These are phyloP conservation scores for Pyricularia grisea DNA, from an alignment of 2,329 filamentous ascomycete genomes.

Conservation along the genomic window DNA sequence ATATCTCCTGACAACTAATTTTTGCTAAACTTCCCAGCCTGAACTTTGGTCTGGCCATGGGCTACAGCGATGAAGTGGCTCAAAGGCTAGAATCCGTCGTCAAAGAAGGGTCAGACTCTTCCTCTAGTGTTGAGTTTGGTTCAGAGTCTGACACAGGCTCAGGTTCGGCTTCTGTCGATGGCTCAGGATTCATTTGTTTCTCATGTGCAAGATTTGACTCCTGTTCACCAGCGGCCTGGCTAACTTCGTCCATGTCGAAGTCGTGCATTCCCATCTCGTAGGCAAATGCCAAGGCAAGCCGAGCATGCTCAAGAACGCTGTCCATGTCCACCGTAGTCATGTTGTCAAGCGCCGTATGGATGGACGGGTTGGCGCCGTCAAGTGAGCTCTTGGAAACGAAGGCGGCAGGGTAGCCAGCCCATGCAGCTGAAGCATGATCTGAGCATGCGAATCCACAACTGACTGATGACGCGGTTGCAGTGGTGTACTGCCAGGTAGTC, in stretches of 20 bases:
- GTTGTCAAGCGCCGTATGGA: constrained; percentile 64
- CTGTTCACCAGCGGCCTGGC: neutral
- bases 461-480: constrained; percentile 18
- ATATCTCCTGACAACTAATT: too few relatives aligned
- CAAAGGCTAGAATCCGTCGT: neutral
- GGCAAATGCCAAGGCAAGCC: constrained; percentile 34
- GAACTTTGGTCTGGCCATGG: neutral
- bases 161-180: neutral
- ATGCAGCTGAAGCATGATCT: constrained; percentile 57
- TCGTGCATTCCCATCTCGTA: constrained; percentile 34
- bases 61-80: neutral
- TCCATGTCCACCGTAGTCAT: constrained; percentile 59
- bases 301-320: constrained; percentile 56
- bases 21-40: neutral
- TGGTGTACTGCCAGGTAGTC: constrained; percentile 43
- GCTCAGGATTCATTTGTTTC: neutral
- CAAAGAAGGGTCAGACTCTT: neutral
- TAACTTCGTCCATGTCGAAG: constrained; percentile 10
- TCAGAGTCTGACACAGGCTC: neutral
- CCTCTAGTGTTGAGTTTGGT: neutral
- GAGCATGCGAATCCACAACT: constrained; percentile 51
- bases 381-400: constrained; percentile 56
- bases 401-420: constrained; percentile 54
- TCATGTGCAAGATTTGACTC: neutral
- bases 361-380: constrained; percentile 54